Base-by-base conservation (phyloP, 1,284 basidiomycete species). In the Puccinia horiana region DNA sequence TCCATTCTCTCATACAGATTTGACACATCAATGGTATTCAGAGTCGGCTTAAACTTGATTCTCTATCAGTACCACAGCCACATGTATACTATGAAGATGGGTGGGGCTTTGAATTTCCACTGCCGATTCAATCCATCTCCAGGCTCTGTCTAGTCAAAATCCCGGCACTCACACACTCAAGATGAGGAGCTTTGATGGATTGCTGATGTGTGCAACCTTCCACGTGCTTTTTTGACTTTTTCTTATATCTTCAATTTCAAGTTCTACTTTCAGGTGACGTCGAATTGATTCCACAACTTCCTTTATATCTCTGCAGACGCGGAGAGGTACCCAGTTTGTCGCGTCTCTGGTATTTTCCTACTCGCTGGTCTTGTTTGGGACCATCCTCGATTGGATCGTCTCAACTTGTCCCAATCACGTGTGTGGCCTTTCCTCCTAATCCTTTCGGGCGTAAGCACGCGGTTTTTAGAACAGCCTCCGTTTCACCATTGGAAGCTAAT, bases 251-350 rank as follows among this genome's bases (percentile, higher is more conserved):
- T 16, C 16, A 16, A 47, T 47, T 47, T 47, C 44, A 47, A 47
- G 44, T 47, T 47, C n/a, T 47, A 47, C 20, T 65, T 42, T 65
- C 37, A n/a, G 63, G 37, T 42, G 37, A 42, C 35, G 32, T 1
- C 18, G 8, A 37, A 63, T 63, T 63, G 61, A 63, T 63, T 63
- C n/a, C 32, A 63, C 14, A 40, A 63, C 23, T 9, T 37, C 61
- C 61, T 37, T 58, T 58, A 58, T n/a, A 58, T 16, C 56, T 58
- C 56, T 58, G 29, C n/a, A 58, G 29, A 32, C n/a, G 56, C 56
- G 56, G 29, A 58, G 3, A 58, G 29, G 16, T 29, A 29, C 9
- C 32, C 35, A 37, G 32, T 63, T 63, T 37, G 35, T 37, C 61
- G 29, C 35, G 61, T 63, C 32, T 37, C 18, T 40, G 29, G 29